These are phyloP conservation scores for Nannizzia gypsea DNA, from an alignment of 2,329 filamentous ascomycete genomes.

Conservation along the genomic window DNA sequence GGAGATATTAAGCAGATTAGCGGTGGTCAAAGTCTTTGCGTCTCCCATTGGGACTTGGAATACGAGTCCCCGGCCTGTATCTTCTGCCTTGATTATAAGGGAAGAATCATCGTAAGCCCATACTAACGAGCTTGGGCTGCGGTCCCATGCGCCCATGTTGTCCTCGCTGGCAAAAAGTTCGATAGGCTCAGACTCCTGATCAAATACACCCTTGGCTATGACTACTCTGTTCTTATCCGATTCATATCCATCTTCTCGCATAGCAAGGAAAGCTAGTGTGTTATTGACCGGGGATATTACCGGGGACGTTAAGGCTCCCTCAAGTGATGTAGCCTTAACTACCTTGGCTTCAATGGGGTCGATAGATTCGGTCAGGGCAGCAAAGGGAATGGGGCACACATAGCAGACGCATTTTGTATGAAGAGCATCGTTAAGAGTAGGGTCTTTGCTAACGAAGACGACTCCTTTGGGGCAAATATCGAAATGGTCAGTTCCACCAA, in stretches of 20 bases:
- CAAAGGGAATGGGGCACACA: slow-evolving; percentile 31
- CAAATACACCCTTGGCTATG: slow-evolving; percentile 31
- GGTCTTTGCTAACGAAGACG: slow-evolving; percentile 38
- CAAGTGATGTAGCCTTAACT: slow-evolving; percentile 17
- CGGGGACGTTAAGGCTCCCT: slow-evolving; percentile 36
- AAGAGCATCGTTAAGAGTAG: slow-evolving; percentile 33
- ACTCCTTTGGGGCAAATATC: slow-evolving; percentile 36
- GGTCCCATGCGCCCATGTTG: slow-evolving; percentile 31
- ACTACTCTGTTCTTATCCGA: slow-evolving; percentile 36
- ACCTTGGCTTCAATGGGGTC: slow-evolving; percentile 23
- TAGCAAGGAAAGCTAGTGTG: slow-evolving; percentile 33
- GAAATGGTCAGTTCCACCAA: slow-evolving; percentile 37
- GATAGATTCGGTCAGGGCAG: slow-evolving; percentile 28
- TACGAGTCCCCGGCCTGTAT: slow-evolving; percentile 32
- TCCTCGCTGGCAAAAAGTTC: slow-evolving; percentile 30
- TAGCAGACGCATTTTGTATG: slow-evolving; percentile 38
- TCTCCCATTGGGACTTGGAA: slow-evolving; percentile 28
- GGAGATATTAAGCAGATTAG: slow-evolving; percentile 29
- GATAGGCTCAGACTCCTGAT: slow-evolving; percentile 15
- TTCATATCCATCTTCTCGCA: slow-evolving; percentile 37
- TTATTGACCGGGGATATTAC: slow-evolving; percentile 35
- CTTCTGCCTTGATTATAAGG: slow-evolving; percentile 32
- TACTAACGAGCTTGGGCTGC: slow-evolving; percentile 31
- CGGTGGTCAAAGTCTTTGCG: slow-evolving; percentile 17
- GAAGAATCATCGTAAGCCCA: slow-evolving; percentile 34